phyloP scores from a whole-genome alignment of 2,329 filamentous ascomycete species.

The Cryphonectria radicalis region DNA sequence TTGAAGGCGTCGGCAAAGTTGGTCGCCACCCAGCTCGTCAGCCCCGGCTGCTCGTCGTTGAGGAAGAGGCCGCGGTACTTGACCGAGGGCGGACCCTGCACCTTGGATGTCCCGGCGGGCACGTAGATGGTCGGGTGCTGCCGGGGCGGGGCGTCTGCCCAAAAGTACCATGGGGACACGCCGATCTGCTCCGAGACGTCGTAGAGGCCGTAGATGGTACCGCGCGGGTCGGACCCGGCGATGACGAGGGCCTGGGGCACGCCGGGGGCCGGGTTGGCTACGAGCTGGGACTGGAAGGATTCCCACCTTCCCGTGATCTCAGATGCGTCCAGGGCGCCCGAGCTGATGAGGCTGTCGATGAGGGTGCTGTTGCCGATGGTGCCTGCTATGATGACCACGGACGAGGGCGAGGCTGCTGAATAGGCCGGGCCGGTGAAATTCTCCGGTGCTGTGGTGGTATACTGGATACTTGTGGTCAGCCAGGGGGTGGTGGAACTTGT shows the following conservation, averaged over 20 bases:
- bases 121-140: slow-evolving; percentile 59
- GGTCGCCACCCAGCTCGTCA: slow-evolving; percentile 66
- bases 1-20: slow-evolving; percentile 50
- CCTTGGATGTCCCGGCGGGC: slow-evolving; percentile 49
- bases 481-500: background rate
- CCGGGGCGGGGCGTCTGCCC: slow-evolving; percentile 63
- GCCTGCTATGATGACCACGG: slow-evolving; percentile 67
- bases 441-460: slow-evolving; percentile 46
- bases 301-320: slow-evolving; percentile 70
- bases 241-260: slow-evolving; percentile 66
- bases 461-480: slow-evolving; percentile 38
- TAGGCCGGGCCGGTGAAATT: slow-evolving; percentile 52
- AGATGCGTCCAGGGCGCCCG: slow-evolving; percentile 61
- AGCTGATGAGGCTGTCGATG: slow-evolving; percentile 61
- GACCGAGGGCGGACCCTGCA: slow-evolving; percentile 63
- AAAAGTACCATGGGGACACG: slow-evolving; percentile 72
- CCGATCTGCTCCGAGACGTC: slow-evolving; percentile 75
- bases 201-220: slow-evolving; percentile 72
- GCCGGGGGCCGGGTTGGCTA: slow-evolving; percentile 60
- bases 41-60: slow-evolving; percentile 70
- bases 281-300: slow-evolving; percentile 63
- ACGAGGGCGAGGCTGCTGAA: slow-evolving; percentile 45
- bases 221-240: slow-evolving; percentile 66
- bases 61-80: slow-evolving; percentile 73
- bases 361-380: slow-evolving; percentile 68